Evolutionary conservation across 495 filamentous ascomycete genomes (phyloP).

Genomic region (Trichoderma orchidacearum): DNA sequence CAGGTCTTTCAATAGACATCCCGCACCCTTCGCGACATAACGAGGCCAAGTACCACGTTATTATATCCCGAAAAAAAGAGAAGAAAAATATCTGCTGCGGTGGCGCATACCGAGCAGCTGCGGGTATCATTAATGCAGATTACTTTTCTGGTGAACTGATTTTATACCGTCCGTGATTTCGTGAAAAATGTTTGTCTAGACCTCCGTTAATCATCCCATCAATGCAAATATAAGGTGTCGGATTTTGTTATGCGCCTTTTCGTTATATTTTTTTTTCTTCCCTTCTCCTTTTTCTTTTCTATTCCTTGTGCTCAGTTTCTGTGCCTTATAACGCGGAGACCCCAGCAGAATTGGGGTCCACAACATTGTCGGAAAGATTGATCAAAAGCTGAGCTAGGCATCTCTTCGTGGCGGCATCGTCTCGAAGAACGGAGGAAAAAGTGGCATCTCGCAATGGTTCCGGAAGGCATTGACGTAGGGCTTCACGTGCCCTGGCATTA

Average conservation of each 20-base stretch:
- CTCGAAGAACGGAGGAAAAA: slow-evolving; percentile 89
- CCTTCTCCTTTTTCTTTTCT: not conserved
- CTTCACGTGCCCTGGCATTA: slow-evolving; percentile 90
- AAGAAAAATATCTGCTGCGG: not conserved
- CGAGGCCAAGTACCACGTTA: not conserved
- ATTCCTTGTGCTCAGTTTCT: too few relatives aligned
- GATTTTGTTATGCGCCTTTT: not conserved
- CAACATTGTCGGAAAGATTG: slow-evolving; percentile 88
- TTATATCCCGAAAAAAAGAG: not conserved
- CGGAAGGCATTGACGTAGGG: slow-evolving; percentile 89
- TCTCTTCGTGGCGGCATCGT: slow-evolving; percentile 95
- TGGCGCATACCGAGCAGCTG: not conserved
- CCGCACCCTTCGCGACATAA: not conserved
- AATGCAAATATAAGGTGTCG: not conserved
- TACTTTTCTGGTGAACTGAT: not conserved
- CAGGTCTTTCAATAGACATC: not conserved
- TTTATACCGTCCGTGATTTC: not conserved
- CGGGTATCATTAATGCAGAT: not conserved
- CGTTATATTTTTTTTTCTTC: not conserved
- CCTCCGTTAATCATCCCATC: not conserved
- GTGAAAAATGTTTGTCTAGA: not conserved
- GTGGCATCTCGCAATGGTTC: slow-evolving; percentile 94
- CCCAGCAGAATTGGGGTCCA: slow-evolving; percentile 33
- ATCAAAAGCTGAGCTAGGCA: slow-evolving; percentile 94
- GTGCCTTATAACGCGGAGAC: slow-evolving; percentile 40